Evolutionary conservation across 768 basidiomycete species (phyloP).

Genomic region (Lentinula boryana): DNA sequence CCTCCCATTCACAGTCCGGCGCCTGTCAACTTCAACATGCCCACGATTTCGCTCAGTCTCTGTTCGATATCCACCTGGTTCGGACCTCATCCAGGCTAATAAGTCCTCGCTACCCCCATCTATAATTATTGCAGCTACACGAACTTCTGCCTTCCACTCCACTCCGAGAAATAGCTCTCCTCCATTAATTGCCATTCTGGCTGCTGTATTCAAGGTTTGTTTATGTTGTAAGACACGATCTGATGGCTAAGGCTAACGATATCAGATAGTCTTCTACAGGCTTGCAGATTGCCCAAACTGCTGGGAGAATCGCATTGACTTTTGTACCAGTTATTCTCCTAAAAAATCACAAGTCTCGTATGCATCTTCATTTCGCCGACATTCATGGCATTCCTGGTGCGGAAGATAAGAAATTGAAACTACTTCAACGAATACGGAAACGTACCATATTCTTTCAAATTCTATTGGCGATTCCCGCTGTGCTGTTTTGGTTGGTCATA

Average conservation of each 20-base stretch:
- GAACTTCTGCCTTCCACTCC: conserved; percentile 31
- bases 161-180: conserved; percentile 24
- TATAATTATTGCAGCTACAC: neutral
- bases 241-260: neutral
- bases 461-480: conserved; percentile 54
- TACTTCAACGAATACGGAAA: conserved; percentile 43
- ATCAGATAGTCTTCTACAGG: conserved; percentile 62
- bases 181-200: conserved; percentile 47
- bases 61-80: conserved; percentile 11
- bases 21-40: conserved; percentile 13
- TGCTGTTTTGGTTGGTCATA: conserved; percentile 63
- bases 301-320: conserved; percentile 66
- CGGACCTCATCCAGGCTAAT: conserved; percentile 13
- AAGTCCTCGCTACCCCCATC: neutral
- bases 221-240: neutral
- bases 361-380: conserved; percentile 42
- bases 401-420: conserved; percentile 43
- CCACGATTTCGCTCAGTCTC: neutral
- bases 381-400: conserved; percentile 44
- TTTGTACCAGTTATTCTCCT: conserved; percentile 67
- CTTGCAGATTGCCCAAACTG: conserved; percentile 63
- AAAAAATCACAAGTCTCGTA: conserved; percentile 47
- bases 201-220: conserved; percentile 63
- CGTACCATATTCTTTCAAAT: conserved; percentile 45
- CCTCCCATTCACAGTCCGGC: conserved; percentile 2